These are phyloP conservation scores for Carnegiea gigantea DNA, from an alignment of 179 eudicot genomes.

Conservation along the genomic window DNA sequence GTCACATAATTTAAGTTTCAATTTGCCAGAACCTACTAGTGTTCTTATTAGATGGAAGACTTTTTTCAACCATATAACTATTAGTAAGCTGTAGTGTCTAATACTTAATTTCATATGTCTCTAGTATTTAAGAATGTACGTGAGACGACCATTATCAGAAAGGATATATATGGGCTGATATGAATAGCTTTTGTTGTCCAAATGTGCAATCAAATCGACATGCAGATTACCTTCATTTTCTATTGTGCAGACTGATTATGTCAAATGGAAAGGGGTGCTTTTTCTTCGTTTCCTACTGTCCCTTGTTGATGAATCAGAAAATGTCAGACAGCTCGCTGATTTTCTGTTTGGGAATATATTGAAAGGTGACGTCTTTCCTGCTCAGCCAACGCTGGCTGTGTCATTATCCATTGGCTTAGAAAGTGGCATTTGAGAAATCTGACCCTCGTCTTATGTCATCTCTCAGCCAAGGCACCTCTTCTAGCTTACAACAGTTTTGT, in stretches of 20 bases:
- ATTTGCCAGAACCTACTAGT: not conserved
- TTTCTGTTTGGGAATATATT: slow-evolving; percentile 86
- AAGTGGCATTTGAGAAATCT: slow-evolving; percentile 10
- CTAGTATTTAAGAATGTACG: too few species aligned
- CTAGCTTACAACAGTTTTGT: slow-evolving; percentile 97
- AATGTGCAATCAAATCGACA: not conserved
- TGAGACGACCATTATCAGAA: too few species aligned
- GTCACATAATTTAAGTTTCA: not conserved
- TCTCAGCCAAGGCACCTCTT: slow-evolving; percentile 91
- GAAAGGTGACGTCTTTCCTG: slow-evolving; percentile 52
- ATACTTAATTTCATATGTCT: not conserved
- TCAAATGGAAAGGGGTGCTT: slow-evolving; percentile 97
- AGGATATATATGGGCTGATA: too few species aligned
- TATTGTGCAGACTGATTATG: slow-evolving; percentile 79
- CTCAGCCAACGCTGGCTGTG: not conserved
- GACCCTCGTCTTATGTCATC: slow-evolving; percentile 22
- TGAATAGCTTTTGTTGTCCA: too few species aligned
- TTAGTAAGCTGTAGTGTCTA: not conserved
- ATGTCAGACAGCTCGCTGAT: slow-evolving; percentile 83
- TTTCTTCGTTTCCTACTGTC: slow-evolving; percentile 81
- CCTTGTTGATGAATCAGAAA: slow-evolving; percentile 93
- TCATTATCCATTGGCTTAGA: not conserved
- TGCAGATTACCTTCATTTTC: slow-evolving; percentile 4
- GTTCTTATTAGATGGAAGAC: not conserved
- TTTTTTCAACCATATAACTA: not conserved